These are phyloP conservation scores for Colletotrichum horii DNA, from an alignment of 2,329 filamentous ascomycete species.

Conservation along the genomic window DNA sequence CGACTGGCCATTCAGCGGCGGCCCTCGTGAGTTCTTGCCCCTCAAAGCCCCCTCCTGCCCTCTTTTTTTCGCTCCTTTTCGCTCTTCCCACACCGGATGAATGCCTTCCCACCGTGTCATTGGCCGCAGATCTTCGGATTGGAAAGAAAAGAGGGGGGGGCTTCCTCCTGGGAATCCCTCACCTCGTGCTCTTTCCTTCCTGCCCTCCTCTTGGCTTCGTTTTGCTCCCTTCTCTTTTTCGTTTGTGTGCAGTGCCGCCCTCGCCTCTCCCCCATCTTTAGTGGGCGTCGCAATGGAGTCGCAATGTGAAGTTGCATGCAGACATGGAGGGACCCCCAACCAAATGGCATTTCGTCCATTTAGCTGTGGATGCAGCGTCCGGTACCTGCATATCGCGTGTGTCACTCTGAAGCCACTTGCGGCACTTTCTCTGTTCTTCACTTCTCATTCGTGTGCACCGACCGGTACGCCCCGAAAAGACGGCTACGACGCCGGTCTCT, in stretches of 20 bases:
- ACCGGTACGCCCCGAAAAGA: conserved; percentile 3
- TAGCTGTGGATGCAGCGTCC: background rate
- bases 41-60: background rate
- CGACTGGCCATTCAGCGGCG: background rate
- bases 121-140: conserved; percentile 9
- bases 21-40: background rate
- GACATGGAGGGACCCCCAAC: background rate
- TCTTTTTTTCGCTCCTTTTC: background rate
- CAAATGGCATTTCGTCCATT: background rate
- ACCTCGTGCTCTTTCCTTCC: background rate
- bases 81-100: background rate
- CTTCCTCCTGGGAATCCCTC: background rate
- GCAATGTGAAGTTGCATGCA: background rate
- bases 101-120: background rate
- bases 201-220: background rate
- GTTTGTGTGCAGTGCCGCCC: background rate
- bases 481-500: background rate
- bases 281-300: background rate
- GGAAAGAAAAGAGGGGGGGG: background rate
- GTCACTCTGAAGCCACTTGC: conserved; percentile 16
- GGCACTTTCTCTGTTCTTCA: background rate
- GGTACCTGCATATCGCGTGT: conserved; percentile 18
- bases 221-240: background rate
- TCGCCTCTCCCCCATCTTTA: background rate
- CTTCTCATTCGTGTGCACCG: background rate